These are phyloP conservation scores for Perilla frutescens DNA, from an alignment of 257 asterid genomes.

Conservation along the genomic window DNA sequence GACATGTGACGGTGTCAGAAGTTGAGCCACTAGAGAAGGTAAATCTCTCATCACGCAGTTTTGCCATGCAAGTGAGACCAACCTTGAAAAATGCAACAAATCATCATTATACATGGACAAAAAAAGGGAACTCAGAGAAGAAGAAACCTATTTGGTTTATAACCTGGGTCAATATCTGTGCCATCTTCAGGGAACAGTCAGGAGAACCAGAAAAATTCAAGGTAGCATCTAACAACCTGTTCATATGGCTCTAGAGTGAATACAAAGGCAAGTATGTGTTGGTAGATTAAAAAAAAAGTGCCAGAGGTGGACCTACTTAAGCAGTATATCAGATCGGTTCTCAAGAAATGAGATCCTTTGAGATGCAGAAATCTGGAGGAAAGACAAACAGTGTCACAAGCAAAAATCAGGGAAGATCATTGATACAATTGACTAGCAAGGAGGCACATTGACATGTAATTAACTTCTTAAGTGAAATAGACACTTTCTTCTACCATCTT, in stretches of 20 bases:
- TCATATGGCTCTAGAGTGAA: constrained; percentile 29
- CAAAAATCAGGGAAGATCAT: constrained; percentile 20
- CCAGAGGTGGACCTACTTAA: constrained; percentile 65
- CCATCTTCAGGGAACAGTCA: constrained; percentile 88
- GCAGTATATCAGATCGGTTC: constrained; percentile 71
- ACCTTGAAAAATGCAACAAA: constrained; percentile 58
- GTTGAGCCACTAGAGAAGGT: constrained; percentile 69
- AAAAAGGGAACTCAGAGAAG: not conserved
- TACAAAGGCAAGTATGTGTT: constrained; percentile 12
- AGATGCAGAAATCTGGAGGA: constrained; percentile 76
- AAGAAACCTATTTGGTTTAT: constrained; percentile 17
- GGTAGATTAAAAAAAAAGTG: constrained; percentile 4
- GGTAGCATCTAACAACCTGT: constrained; percentile 87
- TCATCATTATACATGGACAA: constrained; percentile 28
- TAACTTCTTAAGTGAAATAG: constrained; percentile 18
- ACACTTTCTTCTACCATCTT: not conserved
- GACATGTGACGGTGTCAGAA: constrained; percentile 73
- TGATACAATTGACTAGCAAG: constrained; percentile 17
- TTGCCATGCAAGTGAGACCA: constrained; percentile 97
- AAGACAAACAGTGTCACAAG: constrained; percentile 30
- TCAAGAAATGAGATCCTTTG: constrained; percentile 76
- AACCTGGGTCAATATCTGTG: constrained; percentile 89
- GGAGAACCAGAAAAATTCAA: constrained; percentile 86
- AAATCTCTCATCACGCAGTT: constrained; percentile 87
- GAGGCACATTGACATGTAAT: constrained; percentile 19